Evolutionary conservation across 2,329 filamentous ascomycete species (phyloP).

Genomic region (Hymenoscyphus fraxineus): DNA sequence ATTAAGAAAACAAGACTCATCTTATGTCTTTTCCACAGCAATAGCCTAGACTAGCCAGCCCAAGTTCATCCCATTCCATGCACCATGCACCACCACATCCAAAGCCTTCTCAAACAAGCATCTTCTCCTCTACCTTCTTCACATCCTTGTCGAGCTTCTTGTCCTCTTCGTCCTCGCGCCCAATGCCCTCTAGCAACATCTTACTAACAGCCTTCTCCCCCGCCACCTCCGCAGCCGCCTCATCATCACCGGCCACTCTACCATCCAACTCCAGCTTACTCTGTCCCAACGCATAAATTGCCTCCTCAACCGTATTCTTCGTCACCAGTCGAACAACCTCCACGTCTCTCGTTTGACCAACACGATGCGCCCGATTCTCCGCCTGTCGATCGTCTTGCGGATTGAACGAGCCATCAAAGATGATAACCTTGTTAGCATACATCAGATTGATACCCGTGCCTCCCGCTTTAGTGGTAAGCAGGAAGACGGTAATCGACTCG

Average conservation of each 20-base stretch:
- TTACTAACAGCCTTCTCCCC: conserved; percentile 27
- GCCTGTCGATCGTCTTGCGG: conserved; percentile 98
- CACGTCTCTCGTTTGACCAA: conserved; percentile 86
- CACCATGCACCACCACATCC: no score
- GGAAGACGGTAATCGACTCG: conserved; percentile 77
- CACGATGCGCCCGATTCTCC: conserved; percentile 91
- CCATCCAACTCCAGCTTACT: conserved; percentile 90
- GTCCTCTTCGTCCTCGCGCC: conserved; percentile 12
- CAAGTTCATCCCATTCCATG: no score
- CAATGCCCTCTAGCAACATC: conserved; percentile 31
- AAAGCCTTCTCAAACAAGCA: no score
- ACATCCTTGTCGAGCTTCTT: background rate
- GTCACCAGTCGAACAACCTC: conserved; percentile 86
- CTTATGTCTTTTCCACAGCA: no score
- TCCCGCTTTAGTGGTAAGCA: conserved; percentile 88
- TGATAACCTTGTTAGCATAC: conserved; percentile 93
- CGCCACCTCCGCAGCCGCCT: conserved; percentile 41
- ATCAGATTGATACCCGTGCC: conserved; percentile 97
- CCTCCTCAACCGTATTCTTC: conserved; percentile 80
- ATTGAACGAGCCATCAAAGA: conserved; percentile 97
- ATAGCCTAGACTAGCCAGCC: no score
- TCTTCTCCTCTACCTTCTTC: conserved; percentile 11
- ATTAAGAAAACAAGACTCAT: no score
- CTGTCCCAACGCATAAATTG: conserved; percentile 85
- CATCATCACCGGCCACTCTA: conserved; percentile 59